These are phyloP conservation scores for Clathrospora elynae DNA, from an alignment of 2,329 filamentous ascomycete species.

Conservation along the genomic window DNA sequence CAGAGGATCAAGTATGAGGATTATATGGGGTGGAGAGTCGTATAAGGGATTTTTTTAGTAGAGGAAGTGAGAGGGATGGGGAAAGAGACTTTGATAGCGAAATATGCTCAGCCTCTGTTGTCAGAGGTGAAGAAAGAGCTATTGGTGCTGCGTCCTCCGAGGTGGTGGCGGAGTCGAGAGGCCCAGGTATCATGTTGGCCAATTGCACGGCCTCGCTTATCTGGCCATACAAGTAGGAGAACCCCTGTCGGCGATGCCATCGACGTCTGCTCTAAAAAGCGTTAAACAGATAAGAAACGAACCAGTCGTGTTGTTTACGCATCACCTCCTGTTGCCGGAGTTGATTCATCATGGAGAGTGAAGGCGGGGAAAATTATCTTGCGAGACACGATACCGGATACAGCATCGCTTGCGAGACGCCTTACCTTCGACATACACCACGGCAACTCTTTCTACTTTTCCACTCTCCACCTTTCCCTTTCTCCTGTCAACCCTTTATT, in stretches of 20 bases:
- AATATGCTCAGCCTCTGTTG: conserved; percentile 31
- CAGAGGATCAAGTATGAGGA: neutral
- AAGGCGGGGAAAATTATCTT: too few relatives aligned
- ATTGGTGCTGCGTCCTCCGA: conserved; percentile 28
- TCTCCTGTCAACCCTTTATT: too few relatives aligned
- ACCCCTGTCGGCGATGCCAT: conserved; percentile 1
- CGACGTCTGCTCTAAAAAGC: too few relatives aligned
- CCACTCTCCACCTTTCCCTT: too few relatives aligned
- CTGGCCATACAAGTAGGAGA: neutral
- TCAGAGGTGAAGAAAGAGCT: conserved; percentile 21
- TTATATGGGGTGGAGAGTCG: conserved; percentile 1
- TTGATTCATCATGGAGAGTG: too few relatives aligned
- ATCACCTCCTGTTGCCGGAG: too few relatives aligned
- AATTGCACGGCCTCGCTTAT: conserved; percentile 13
- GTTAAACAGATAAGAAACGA: too few relatives aligned
- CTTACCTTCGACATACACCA: too few relatives aligned
- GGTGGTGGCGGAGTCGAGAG: conserved; percentile 32
- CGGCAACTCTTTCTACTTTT: too few relatives aligned
- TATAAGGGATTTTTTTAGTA: conserved; percentile 1
- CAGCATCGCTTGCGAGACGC: conserved; percentile 22
- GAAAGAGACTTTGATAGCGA: conserved; percentile 27
- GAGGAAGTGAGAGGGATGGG: conserved; percentile 6
- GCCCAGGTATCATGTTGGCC: conserved; percentile 10
- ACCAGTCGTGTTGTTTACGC: too few relatives aligned
- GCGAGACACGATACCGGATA: conserved; percentile 1